Conservation (phyloP, 805 yeast genomes). For the Lipomyces kockii region DNA sequence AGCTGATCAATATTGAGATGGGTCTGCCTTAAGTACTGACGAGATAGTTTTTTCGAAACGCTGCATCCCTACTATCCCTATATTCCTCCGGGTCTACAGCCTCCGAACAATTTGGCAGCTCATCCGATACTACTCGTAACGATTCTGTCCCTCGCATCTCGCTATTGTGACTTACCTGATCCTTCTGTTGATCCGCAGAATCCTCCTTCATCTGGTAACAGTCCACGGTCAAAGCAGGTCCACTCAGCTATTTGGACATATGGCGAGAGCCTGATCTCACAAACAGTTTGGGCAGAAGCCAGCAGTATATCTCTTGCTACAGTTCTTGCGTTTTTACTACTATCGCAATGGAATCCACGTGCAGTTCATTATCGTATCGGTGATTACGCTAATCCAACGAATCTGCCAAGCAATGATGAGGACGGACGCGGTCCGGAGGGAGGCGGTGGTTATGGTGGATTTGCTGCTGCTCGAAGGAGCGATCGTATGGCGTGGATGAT, state of each 20-base stretch:
- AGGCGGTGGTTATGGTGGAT: slow-evolving; percentile 65
- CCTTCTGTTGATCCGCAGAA: slow-evolving; percentile 34
- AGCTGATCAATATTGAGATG: not conserved
- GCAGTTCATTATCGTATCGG: slow-evolving; percentile 78
- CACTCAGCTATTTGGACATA: slow-evolving; percentile 85
- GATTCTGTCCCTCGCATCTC: slow-evolving; percentile 74
- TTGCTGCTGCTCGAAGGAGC: slow-evolving; percentile 83
- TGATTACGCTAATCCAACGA: slow-evolving; percentile 72
- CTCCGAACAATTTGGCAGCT: slow-evolving; percentile 66
- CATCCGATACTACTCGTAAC: slow-evolving; percentile 84
- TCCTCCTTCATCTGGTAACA: slow-evolving; percentile 15
- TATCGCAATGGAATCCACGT: slow-evolving; percentile 95
- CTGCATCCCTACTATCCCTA: slow-evolving; percentile 92
- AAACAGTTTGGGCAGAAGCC: slow-evolving; percentile 93
- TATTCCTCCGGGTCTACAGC: slow-evolving; percentile 73
- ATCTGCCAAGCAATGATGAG: slow-evolving; percentile 33
- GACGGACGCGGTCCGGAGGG: slow-evolving; percentile 39
- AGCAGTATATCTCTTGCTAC: slow-evolving; percentile 87
- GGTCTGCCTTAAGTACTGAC: slow-evolving; percentile 30
- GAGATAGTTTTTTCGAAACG: slow-evolving; percentile 60
- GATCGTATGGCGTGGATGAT: slow-evolving; percentile 95
- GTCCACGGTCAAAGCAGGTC: slow-evolving; percentile 43
- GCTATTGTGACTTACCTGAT: slow-evolving; percentile 69
- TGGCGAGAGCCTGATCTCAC: slow-evolving; percentile 78
- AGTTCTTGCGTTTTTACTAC: slow-evolving; percentile 76